Conservation (phyloP, 768 basidiomycete species). For the Panaeolus papilionaceus region DNA sequence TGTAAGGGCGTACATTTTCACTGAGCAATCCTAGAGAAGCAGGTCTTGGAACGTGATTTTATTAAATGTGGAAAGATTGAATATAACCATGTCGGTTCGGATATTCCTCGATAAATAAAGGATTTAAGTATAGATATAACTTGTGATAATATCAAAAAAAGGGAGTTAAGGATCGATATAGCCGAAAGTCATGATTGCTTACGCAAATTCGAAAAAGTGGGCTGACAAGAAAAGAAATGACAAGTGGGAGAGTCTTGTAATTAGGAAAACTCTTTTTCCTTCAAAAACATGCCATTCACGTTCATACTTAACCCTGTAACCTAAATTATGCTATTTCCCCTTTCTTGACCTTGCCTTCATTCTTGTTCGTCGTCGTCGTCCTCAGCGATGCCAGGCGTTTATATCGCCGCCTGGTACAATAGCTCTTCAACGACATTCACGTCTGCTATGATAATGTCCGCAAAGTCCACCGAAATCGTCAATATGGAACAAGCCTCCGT, state of each 20-base stretch:
- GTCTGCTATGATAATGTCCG: constrained; percentile 10
- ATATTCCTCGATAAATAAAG: background rate
- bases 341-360: background rate
- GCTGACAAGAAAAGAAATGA: constrained; percentile 33
- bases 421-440: background rate
- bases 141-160: background rate
- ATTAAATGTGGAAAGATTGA: too few relatives aligned
- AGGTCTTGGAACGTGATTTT: background rate
- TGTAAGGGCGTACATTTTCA: constrained; percentile 36
- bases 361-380: background rate
- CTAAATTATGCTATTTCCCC: constrained; percentile 17
- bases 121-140: background rate
- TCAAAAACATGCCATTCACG: constrained; percentile 33
- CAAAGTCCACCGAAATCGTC: constrained; percentile 12
- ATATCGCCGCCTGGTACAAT: constrained; percentile 13
- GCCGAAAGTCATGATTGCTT: constrained; percentile 26
- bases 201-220: constrained; percentile 47
- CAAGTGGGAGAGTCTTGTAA: background rate
- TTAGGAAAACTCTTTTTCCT: constrained; percentile 8
- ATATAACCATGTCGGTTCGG: background rate
- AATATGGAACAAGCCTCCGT: constrained; percentile 16
- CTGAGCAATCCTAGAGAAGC: constrained; percentile 26
- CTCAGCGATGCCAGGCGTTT: constrained; percentile 10
- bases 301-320: constrained; percentile 25
- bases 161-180: background rate